Evolutionary conservation across 768 basidiomycete genomes (phyloP).

Genomic region (Hypholoma fasciculare): DNA sequence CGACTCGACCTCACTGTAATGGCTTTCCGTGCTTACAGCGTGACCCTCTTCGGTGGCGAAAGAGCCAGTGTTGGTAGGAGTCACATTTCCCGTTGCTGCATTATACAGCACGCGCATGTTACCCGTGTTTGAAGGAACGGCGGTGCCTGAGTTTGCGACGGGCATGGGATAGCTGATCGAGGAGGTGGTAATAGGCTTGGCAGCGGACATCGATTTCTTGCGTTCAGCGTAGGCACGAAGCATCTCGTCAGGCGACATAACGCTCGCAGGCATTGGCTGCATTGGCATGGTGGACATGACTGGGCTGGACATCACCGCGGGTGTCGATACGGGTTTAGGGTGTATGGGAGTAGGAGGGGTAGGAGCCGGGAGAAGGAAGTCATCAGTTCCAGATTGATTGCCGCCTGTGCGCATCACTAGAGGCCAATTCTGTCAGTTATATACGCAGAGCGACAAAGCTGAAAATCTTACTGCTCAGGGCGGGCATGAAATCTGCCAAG

Average conservation of each 20-base stretch:
- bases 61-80: constrained; percentile 4
- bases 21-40: constrained; percentile 1
- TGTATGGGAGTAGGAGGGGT: constrained; percentile 10
- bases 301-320: constrained; percentile 23
- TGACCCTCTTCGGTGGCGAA: background rate
- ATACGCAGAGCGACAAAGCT: background rate
- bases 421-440: constrained; percentile 3
- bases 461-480: constrained; percentile 54
- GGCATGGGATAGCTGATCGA: constrained; percentile 27
- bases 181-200: constrained; percentile 4
- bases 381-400: constrained; percentile 20
- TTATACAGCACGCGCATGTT: constrained; percentile 22
- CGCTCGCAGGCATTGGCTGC: constrained; percentile 31
- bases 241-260: constrained; percentile 73
- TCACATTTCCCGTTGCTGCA: constrained; percentile 13
- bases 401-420: constrained; percentile 74
- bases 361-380: constrained; percentile 46
- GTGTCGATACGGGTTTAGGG: background rate
- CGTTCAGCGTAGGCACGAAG: constrained; percentile 54
- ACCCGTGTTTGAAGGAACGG: background rate
- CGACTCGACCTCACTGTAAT: constrained; percentile 2
- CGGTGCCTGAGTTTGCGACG: constrained; percentile 10
- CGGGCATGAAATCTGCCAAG: constrained; percentile 65
- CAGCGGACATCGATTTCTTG: constrained; percentile 18
- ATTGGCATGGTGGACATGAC: constrained; percentile 32